Evolutionary conservation across 352 stramenopile species (phyloP).

Genomic region (Globisporangium ultimum): DNA sequence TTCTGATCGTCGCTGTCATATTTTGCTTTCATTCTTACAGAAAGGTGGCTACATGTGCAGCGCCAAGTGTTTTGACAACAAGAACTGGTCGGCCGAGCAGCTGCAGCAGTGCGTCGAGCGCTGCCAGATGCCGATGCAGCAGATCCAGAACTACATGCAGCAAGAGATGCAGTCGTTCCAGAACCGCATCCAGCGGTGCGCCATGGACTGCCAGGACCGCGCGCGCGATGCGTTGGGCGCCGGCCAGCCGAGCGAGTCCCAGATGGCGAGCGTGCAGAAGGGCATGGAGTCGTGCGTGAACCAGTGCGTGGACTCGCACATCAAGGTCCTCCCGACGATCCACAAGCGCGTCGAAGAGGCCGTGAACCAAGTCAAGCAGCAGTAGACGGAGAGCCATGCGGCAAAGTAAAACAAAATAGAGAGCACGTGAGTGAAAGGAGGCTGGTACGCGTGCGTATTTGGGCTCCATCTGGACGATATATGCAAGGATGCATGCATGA

Average conservation of each 20-base stretch:
- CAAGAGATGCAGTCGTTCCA: conserved; percentile 84
- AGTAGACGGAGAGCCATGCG: conserved; percentile 12
- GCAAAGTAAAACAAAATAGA: no score
- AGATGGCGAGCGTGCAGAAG: conserved; percentile 67
- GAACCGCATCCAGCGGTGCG: conserved; percentile 79
- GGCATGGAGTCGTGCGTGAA: conserved; percentile 75
- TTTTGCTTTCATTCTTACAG: conserved; percentile 21
- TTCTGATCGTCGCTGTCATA: neutral
- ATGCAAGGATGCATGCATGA: no score
- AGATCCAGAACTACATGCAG: conserved; percentile 82
- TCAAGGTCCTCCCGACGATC: conserved; percentile 71
- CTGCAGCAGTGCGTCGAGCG: conserved; percentile 79
- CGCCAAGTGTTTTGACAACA: conserved; percentile 89
- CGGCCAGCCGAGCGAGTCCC: conserved; percentile 59
- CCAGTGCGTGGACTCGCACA: conserved; percentile 67
- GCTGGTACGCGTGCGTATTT: no score
- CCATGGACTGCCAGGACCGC: conserved; percentile 86
- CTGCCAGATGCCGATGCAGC: conserved; percentile 83
- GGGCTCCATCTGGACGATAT: no score
- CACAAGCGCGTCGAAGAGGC: conserved; percentile 72
- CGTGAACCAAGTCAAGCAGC: conserved; percentile 67
- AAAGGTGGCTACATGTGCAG: conserved; percentile 80
- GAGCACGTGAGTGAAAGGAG: no score
- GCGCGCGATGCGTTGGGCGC: conserved; percentile 65
- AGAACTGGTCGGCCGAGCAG: conserved; percentile 71